Evolutionary conservation across 2,329 filamentous ascomycete genomes (phyloP).

Genomic region (Grosmannia huntii): DNA sequence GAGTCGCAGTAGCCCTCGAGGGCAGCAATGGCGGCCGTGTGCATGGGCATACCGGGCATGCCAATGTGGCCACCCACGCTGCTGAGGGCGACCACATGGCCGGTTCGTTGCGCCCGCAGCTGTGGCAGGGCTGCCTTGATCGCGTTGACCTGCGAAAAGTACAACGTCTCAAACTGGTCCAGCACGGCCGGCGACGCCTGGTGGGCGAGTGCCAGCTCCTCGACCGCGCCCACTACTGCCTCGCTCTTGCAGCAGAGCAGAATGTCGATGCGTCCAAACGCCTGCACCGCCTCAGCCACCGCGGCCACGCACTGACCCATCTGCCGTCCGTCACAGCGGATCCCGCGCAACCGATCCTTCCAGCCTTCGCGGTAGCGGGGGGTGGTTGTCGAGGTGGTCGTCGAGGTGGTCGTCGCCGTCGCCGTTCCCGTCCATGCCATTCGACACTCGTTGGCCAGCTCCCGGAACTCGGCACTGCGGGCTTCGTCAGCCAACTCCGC

Average conservation of each 20-base stretch:
- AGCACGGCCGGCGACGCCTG: constrained; percentile 50
- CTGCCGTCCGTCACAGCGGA: constrained; percentile 48
- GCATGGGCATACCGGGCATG: constrained; percentile 80
- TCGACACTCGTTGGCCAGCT: constrained; percentile 60
- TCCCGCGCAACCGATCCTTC: constrained; percentile 61
- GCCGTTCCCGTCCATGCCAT: neutral
- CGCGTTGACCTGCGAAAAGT: constrained; percentile 92
- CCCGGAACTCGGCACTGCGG: constrained; percentile 66
- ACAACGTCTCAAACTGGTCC: constrained; percentile 88
- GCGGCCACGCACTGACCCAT: constrained; percentile 70
- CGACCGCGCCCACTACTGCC: constrained; percentile 79
- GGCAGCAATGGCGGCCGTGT: constrained; percentile 87
- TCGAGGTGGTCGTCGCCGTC: constrained; percentile 18
- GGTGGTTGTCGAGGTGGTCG: neutral
- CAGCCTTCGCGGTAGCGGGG: constrained; percentile 50
- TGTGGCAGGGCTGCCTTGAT: constrained; percentile 78
- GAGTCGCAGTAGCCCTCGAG: constrained; percentile 93
- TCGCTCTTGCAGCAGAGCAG: constrained; percentile 81
- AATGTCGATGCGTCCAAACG: constrained; percentile 82
- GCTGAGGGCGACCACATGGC: constrained; percentile 81
- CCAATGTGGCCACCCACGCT: constrained; percentile 88
- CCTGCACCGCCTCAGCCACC: constrained; percentile 71
- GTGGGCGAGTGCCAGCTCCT: constrained; percentile 72
- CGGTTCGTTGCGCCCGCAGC: constrained; percentile 67
- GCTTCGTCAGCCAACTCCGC: constrained; percentile 65